phyloP scores from a whole-genome alignment of 73 alveolate species.

The Durusdinium trenchii region DNA sequence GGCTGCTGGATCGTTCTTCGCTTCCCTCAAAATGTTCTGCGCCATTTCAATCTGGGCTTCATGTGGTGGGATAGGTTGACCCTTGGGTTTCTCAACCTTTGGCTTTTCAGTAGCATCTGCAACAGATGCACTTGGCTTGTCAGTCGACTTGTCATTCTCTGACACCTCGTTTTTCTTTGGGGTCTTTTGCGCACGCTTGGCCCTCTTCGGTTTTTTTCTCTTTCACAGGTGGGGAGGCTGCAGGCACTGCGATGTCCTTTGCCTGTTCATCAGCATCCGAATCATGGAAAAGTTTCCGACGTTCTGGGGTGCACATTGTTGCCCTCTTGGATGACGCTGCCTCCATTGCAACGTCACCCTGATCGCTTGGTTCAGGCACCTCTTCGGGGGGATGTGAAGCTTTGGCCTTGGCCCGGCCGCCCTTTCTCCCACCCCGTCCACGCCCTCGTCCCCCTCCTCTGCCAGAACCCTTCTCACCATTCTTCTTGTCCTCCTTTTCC shows the following conservation, averaged over 20 bases:
- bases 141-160: not conserved
- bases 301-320: not conserved
- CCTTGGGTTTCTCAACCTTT: not conserved
- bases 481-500: not conserved
- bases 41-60: not conserved
- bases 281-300: not conserved
- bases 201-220: not conserved
- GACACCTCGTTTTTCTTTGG: not conserved
- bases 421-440: conserved; percentile 7
- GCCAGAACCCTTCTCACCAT: not conserved
- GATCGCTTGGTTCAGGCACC: not conserved
- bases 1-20: not conserved
- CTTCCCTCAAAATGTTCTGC: not conserved
- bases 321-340: not conserved
- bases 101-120: not conserved
- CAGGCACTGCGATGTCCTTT: not conserved
- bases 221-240: not conserved
- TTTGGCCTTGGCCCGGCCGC: not conserved
- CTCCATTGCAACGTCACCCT: not conserved
- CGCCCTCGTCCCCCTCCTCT: conserved; percentile 24
- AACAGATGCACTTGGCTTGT: not conserved
- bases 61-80: not conserved
- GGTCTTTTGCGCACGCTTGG: not conserved
- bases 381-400: not conserved
- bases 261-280: not conserved